Conservation (phyloP, 495 filamentous ascomycete species). For the Penicillium daleae region DNA sequence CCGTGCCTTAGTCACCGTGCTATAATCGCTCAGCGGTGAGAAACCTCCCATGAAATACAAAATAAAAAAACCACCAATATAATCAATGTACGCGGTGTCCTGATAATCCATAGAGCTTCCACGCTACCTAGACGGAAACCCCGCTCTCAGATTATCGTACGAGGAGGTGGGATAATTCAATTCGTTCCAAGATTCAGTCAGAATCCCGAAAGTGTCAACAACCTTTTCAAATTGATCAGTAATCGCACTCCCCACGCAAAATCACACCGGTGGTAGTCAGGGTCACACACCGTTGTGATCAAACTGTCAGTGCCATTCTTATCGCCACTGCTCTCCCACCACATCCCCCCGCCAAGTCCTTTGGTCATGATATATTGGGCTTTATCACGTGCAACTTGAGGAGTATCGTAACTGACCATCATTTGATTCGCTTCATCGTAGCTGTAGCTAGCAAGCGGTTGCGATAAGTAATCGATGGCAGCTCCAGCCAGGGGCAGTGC, state of each 20-base stretch:
- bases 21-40: too few species aligned
- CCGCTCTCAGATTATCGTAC: conserved; percentile 39
- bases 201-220: conserved; percentile 35
- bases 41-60: too few species aligned
- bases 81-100: too few species aligned
- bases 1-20: too few species aligned
- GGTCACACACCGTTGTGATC: conserved; percentile 55
- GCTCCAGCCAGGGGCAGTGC: conserved; percentile 51
- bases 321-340: conserved; percentile 87
- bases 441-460: conserved; percentile 62
- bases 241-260: too few species aligned
- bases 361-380: conserved; percentile 62
- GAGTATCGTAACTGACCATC: conserved; percentile 76
- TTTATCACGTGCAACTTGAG: conserved; percentile 61
- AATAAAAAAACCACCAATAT: too few species aligned
- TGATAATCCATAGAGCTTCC: too few species aligned
- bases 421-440: conserved; percentile 60
- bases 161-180: conserved; percentile 37
- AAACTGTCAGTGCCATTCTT: conserved; percentile 58
- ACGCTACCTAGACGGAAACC: conserved; percentile 25
- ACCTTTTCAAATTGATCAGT: too few species aligned
- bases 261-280: background rate
- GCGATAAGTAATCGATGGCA: conserved; percentile 9
- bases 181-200: conserved; percentile 35
- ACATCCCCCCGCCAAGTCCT: conserved; percentile 80